Conservation (phyloP, 2,329 filamentous ascomycete genomes). For the Fusarium ramigenum region DNA sequence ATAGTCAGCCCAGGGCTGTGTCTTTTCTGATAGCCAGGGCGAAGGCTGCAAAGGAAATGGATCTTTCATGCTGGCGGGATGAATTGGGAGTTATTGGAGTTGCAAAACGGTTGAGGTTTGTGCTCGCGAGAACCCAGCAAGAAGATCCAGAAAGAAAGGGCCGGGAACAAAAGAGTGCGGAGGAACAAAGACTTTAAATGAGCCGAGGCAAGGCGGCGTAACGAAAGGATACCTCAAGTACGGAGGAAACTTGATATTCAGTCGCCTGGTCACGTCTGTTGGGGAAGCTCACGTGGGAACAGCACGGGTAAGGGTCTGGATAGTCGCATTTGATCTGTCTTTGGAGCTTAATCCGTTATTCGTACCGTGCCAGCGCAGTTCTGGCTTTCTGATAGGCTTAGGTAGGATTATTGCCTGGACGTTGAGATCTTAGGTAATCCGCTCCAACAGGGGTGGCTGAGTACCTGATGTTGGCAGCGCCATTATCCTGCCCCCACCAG, state of each 20-base stretch:
- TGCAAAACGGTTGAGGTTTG: not conserved
- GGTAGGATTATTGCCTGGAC: not conserved
- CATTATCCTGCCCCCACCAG: slow-evolving; percentile 26
- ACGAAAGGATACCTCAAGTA: not conserved
- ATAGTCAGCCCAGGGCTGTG: slow-evolving; percentile 71
- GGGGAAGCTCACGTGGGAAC: slow-evolving; percentile 39
- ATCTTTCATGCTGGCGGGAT: slow-evolving; percentile 68
- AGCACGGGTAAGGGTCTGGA: slow-evolving; percentile 32
- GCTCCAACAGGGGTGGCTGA: not conserved
- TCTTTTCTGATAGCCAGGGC: slow-evolving; percentile 64
- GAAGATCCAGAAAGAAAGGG: not conserved
- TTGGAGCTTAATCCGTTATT: slow-evolving; percentile 8
- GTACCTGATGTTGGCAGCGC: not conserved
- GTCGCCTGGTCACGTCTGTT: slow-evolving; percentile 32
- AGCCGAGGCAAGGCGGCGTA: slow-evolving; percentile 15
- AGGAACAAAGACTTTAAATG: not conserved
- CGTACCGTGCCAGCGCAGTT: not conserved
- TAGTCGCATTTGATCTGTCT: slow-evolving; percentile 3
- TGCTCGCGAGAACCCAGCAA: not conserved
- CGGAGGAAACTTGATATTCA: not conserved
- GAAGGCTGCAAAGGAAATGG: slow-evolving; percentile 73
- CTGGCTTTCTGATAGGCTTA: not conserved
- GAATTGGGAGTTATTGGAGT: not conserved
- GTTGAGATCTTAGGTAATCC: slow-evolving; percentile 24
- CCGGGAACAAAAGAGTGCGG: not conserved